These are phyloP conservation scores for Trichophyton schoenleinii DNA, from an alignment of 2,329 filamentous ascomycete species.

Conservation along the genomic window DNA sequence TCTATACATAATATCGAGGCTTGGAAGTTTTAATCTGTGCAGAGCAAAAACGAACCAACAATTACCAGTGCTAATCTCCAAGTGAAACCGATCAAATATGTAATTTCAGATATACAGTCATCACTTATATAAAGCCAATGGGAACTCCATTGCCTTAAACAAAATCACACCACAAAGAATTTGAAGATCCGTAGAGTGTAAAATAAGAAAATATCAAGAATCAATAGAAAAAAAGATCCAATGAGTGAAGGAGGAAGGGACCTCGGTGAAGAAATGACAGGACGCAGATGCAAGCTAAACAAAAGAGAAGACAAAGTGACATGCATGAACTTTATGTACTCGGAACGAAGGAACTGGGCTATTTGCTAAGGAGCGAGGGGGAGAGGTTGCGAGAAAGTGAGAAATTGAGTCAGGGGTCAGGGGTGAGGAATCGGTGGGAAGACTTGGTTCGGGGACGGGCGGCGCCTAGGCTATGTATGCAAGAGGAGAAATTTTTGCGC, in stretches of 20 bases:
- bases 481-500: background rate
- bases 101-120: background rate
- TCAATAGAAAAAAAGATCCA: background rate
- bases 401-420: background rate
- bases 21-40: no score
- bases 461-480: background rate
- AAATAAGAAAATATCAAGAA: background rate
- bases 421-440: background rate
- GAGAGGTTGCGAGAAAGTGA: background rate
- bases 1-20: no score
- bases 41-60: no score
- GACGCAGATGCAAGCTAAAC: background rate
- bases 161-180: background rate
- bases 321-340: background rate
- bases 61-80: background rate
- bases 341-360: background rate
- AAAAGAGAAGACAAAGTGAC: background rate
- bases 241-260: background rate
- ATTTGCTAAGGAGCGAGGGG: conserved; percentile 7
- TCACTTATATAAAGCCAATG: background rate
- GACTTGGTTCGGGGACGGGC: background rate
- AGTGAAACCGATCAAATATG: background rate
- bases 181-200: background rate
- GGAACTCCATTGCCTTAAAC: background rate
- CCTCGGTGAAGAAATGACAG: background rate